Conservation (phyloP, 176 grass and related monocot genomes). For the Coix lacrymajobi region DNA sequence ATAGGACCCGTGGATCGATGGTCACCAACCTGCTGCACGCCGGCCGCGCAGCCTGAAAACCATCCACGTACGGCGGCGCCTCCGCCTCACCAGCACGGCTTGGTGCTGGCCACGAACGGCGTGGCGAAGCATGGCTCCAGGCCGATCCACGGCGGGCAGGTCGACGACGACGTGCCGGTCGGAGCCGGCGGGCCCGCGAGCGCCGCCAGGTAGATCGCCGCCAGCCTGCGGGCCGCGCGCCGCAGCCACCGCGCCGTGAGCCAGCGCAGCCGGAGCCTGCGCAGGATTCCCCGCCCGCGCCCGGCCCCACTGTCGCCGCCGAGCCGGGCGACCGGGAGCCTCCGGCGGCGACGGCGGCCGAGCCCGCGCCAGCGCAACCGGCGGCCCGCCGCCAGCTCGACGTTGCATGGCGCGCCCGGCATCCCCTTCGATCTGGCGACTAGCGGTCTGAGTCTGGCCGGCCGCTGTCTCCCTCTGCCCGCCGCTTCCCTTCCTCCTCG, state of each 20-base stretch:
- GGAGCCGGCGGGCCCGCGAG: background rate
- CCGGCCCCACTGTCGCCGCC: background rate
- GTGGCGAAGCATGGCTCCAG: slow-evolving; percentile 44
- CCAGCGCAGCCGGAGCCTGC: slow-evolving; percentile 31
- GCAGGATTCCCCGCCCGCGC: slow-evolving; percentile 12
- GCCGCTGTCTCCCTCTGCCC: background rate
- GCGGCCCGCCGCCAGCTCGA: background rate
- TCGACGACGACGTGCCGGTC: background rate
- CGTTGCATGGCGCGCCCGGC: slow-evolving; percentile 16
- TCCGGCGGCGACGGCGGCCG: slow-evolving; percentile 25
- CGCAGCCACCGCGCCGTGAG: slow-evolving; percentile 26
- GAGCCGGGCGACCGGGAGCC: slow-evolving; percentile 14
- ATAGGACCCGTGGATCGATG: background rate
- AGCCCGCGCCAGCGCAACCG: slow-evolving; percentile 17
- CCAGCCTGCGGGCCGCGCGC: slow-evolving; percentile 23
- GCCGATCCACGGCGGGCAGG: slow-evolving; percentile 35
- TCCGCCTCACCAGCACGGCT: slow-evolving; percentile 9
- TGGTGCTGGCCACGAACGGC: slow-evolving; percentile 29
- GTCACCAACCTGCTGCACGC: background rate
- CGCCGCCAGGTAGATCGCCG: slow-evolving; percentile 37
- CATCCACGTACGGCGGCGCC: background rate
- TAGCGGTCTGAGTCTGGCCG: background rate
- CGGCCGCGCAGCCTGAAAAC: background rate
- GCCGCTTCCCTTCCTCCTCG: background rate
- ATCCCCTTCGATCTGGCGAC: no score